These are phyloP conservation scores for Tetratostichococcus sp. DNA, from an alignment of 139 green algal genomes.

Conservation along the genomic window DNA sequence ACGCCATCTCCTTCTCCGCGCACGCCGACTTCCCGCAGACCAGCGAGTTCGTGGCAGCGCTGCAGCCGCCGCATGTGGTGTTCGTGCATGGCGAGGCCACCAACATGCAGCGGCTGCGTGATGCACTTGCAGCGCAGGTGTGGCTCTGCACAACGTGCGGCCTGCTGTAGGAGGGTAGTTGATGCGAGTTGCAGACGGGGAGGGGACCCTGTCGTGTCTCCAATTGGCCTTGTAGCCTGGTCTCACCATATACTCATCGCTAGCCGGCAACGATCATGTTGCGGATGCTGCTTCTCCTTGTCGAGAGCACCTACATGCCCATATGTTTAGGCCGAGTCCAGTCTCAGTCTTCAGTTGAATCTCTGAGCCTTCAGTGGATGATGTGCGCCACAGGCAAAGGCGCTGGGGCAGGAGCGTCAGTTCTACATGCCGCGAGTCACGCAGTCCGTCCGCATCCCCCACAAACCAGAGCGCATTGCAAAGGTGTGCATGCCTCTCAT, in stretches of 20 bases:
- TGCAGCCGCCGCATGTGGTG: constrained; percentile 83
- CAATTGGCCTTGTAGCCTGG: no score
- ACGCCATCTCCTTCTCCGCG: constrained; percentile 95
- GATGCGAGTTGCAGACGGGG: no score
- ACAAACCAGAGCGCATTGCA: constrained; percentile 57
- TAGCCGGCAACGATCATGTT: no score
- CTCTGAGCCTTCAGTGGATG: no score
- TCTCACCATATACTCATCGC: no score
- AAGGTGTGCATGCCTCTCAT: constrained; percentile 18
- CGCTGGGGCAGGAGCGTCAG: constrained; percentile 32
- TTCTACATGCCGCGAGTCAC: constrained; percentile 62
- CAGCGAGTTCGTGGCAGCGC: constrained; percentile 78
- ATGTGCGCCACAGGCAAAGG: constrained; percentile 39
- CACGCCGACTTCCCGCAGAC: constrained; percentile 98
- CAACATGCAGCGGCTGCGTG: constrained; percentile 80
- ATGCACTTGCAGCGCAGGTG: constrained; percentile 38
- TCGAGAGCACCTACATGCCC: no score
- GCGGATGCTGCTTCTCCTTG: no score
- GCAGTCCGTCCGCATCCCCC: constrained; percentile 54
- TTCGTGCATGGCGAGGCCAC: constrained; percentile 92
- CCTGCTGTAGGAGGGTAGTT: no score
- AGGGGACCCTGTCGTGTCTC: no score
- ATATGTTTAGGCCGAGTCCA: no score
- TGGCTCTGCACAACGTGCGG: no score
- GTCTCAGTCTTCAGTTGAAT: no score